These are phyloP conservation scores for Agroathelia rolfsii DNA, from an alignment of 1,284 basidiomycete genomes.

Conservation along the genomic window DNA sequence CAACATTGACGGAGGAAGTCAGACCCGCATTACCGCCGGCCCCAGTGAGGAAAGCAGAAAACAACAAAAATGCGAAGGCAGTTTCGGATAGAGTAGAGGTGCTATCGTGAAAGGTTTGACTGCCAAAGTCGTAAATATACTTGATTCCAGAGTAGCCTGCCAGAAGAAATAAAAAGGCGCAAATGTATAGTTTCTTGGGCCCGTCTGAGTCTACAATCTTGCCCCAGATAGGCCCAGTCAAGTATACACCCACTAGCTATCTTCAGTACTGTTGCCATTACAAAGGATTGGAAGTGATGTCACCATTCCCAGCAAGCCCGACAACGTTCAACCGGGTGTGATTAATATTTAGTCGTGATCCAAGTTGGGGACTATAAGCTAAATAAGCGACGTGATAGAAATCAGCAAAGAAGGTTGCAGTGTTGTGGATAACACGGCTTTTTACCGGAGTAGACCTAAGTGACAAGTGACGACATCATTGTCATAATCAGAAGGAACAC, in stretches of 20 bases:
- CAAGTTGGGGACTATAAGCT: conserved; percentile 78
- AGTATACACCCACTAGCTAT: conserved; percentile 47
- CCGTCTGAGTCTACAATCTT: conserved; percentile 56
- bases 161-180: conserved; percentile 42
- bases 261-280: conserved; percentile 9
- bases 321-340: conserved; percentile 73
- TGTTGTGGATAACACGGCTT: conserved; percentile 2
- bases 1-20: conserved; percentile 46
- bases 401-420: conserved; percentile 7
- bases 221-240: conserved; percentile 59
- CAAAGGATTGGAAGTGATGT: too few species aligned
- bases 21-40: conserved; percentile 53
- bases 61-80: too few species aligned
- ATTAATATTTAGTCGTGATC: conserved; percentile 53
- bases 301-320: conserved; percentile 58
- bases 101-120: too few species aligned
- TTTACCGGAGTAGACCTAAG: conserved; percentile 41
- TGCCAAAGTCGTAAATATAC: conserved; percentile 46
- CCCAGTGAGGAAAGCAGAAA: conserved; percentile 57
- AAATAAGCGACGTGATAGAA: conserved; percentile 19
- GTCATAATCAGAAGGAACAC: conserved; percentile 8
- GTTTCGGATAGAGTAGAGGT: too few species aligned
- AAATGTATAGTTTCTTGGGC: conserved; percentile 39
- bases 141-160: conserved; percentile 61
- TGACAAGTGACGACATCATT: conserved; percentile 4